Evolutionary conservation across 192 early-diverging fungal genomes (phyloP), one percentile per base, ranked within the genome.

Genomic region (Paraglomus brasilianum): DNA sequence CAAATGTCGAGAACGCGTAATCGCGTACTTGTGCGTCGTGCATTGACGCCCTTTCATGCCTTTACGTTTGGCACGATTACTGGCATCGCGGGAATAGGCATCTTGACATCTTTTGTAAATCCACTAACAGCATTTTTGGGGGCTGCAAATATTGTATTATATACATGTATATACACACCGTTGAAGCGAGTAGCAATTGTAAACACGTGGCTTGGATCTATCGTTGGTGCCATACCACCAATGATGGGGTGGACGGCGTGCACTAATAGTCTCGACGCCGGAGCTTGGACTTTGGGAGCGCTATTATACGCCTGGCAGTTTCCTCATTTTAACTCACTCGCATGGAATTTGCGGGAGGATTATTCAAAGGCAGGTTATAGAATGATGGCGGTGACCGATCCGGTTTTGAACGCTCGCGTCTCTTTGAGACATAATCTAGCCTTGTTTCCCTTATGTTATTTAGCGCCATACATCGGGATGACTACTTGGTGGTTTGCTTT

Each of bases 251-350:
- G 94, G 92, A 85, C 90, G 1, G 97, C 97, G 6, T 89, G 86
- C 38, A 94, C 95, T 0, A 89, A 89, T 36, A 55, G 78, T 8
- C 53, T 88, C 17, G 92, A 89, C 19, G 74, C 87, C 5, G 94
- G 92, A 21, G 90, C 92, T 1, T 91, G 87, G 87, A 70, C 96
- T 4, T 72, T 98, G 61, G 95, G 86, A 17, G 83, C 76, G 0
- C 79, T 94, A 1, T 78, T 98, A 46, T 98, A 93, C 77, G 90
- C 94, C 0, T 98, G 97, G 97, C 97, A 98, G 81, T 98, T 98
- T 77, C 97, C 97, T 36, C 97, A 98, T 74, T 98, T 98, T 74
- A 98, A 98, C 78, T 85, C 94, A 3, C 75, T 98, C 22, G 83
- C 89, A 14, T 95, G 94, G 90, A 95, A 93, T 57, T 80, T 98